These are phyloP conservation scores for Pharus latifolius DNA, from an alignment of 176 grass and related monocot genomes.

Conservation along the genomic window DNA sequence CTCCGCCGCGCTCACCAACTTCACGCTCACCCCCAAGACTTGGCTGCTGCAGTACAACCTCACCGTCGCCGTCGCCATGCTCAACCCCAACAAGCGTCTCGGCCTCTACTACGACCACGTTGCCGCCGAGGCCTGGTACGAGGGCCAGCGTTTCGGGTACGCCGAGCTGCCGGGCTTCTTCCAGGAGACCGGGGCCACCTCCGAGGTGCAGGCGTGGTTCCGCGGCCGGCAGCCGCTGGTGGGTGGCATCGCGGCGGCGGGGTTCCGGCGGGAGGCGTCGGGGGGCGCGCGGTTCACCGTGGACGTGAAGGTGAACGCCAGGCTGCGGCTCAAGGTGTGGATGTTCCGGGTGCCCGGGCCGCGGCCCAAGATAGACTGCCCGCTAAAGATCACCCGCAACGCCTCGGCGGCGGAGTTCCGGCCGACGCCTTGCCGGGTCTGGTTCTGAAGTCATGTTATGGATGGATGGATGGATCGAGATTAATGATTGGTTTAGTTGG, in stretches of 20 bases:
- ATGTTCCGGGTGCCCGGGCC: constrained; percentile 5
- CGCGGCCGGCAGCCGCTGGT: constrained; percentile 1
- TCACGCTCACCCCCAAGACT: neutral
- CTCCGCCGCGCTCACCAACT: constrained; percentile 9
- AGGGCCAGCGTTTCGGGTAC: constrained; percentile 13
- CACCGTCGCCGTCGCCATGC: neutral
- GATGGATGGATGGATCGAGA: no score
- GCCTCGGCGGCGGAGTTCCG: neutral
- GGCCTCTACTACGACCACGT: constrained; percentile 20
- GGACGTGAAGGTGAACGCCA: constrained; percentile 2
- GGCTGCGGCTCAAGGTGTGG: constrained; percentile 8
- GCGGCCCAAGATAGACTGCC: constrained; percentile 16
- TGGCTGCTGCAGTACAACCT: constrained; percentile 42
- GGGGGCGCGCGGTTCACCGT: constrained; percentile 5
- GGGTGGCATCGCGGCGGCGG: constrained; percentile 8
- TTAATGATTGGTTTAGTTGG: no score
- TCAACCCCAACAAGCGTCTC: constrained; percentile 22
- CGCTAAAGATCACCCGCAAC: neutral
- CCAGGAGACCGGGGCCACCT: neutral
- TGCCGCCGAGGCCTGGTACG: constrained; percentile 12
- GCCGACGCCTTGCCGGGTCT: constrained; percentile 10
- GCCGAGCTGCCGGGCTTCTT: constrained; percentile 3
- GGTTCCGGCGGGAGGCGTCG: constrained; percentile 19
- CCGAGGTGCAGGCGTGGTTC: neutral
- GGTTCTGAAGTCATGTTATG: no score